Base-by-base conservation (phyloP, 805 yeast species). In the Sugiyamaella qingdaonensis region DNA sequence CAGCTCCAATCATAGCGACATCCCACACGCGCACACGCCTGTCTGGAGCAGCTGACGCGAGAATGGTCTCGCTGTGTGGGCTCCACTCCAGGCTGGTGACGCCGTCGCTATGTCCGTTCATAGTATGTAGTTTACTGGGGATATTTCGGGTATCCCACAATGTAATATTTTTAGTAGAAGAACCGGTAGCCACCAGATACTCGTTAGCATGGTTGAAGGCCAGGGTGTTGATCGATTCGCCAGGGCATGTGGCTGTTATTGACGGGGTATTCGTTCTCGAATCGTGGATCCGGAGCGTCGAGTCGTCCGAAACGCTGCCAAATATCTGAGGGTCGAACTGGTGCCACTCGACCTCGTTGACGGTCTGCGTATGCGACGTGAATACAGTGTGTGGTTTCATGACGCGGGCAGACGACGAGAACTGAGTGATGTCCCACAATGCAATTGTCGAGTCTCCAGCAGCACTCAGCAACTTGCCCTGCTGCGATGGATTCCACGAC, bases 31-130 rank as follows among this genome's bases (percentile, higher is more conserved):
- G 81, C 9, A 85, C 89, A 46, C 76, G 61, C 1, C 53, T 89
- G 1, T 79, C 78, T n/a, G 84, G 81, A 0, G 84, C 80, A 0
- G 86, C 81, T 2, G 83, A 73, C 0, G 88, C 91, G 8, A 89
- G 56, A 0, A 88, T 64, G 1, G 80, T 71, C 7, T 76, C 75
- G 24, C 66, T 62, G 21, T 68, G 69, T 0, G 86, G 85, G 60
- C 85, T 88, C 95, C 95, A 91, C 57, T 82, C 81, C 2, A 88
- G 55, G 7, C 82, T 75, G 0, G 92, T 81, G 4, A 90, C 73
- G 0, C 86, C 67, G 5, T 76, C 86, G 0, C 61, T 55, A 53
- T 88, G 85, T 1, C 73, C 64, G 64, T 19, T 73, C 69, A 16
- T 46, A 36, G 19, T 73, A 59, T 5, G 61, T 16, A 29, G 61